A percentile compares a stretch with the other conserved stretches of the same genome.
phyloP scores from a whole-genome alignment of 2,329 filamentous ascomycete genomes.

The Tolypocladium cylindrosporum region DNA sequence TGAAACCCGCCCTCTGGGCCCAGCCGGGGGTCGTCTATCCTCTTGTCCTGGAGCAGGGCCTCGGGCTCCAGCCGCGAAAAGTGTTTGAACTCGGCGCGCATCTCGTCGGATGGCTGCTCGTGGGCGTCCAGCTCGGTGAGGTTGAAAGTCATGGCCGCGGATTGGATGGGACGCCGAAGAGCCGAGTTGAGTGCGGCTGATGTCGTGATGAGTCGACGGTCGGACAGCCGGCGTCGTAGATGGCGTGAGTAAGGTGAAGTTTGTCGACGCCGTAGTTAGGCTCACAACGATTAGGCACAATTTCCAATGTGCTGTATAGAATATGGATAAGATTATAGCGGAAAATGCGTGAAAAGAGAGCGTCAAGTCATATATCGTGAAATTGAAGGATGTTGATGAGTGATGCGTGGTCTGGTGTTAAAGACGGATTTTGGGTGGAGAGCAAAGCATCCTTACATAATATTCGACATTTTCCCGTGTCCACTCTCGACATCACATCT shows the following conservation, averaged over 20 bases:
- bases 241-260: background rate
- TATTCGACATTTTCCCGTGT: background rate
- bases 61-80: conserved; percentile 52
- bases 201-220: background rate
- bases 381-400: background rate
- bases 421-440: background rate
- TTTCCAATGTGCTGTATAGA: background rate
- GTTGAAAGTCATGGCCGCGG: conserved; percentile 13
- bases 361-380: background rate
- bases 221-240: background rate
- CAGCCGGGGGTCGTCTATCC: conserved; percentile 44
- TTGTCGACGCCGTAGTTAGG: background rate
- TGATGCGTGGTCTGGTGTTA: background rate
- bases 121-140: conserved; percentile 56
- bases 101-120: conserved; percentile 60
- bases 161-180: background rate
- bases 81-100: conserved; percentile 66
- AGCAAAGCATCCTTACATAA: conserved; percentile 1
- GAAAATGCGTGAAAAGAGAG: background rate
- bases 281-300: background rate
- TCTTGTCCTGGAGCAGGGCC: conserved; percentile 40
- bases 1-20: conserved; percentile 33
- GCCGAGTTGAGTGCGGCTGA: background rate
- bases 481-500: background rate
- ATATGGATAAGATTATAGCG: background rate